Evolutionary conservation across 2,329 filamentous ascomycete species (phyloP).

Genomic region (Atkinsonella hypoxylon): DNA sequence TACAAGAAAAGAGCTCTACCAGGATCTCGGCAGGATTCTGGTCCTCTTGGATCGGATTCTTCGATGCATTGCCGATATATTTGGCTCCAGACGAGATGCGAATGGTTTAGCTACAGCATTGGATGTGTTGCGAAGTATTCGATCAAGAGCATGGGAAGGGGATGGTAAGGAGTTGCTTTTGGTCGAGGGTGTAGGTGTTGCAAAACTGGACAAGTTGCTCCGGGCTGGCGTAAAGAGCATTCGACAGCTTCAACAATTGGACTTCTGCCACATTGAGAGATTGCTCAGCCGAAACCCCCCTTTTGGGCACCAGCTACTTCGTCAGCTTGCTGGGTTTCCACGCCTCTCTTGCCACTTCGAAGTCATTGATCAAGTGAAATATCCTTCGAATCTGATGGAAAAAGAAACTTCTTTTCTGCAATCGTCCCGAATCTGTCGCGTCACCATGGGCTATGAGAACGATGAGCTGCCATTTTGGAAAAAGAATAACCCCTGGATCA

Average conservation of each 20-base stretch:
- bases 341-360: conserved; percentile 30
- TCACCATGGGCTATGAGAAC: conserved; percentile 62
- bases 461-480: conserved; percentile 48
- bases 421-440: conserved; percentile 37
- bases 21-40: conserved; percentile 21
- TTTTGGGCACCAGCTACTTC: conserved; percentile 60
- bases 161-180: conserved; percentile 73
- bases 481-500: conserved; percentile 53
- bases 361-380: conserved; percentile 13
- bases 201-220: conserved; percentile 61
- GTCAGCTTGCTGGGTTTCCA: conserved; percentile 59
- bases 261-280: conserved; percentile 64
- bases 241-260: conserved; percentile 52
- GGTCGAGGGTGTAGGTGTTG: conserved; percentile 64
- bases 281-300: conserved; percentile 70
- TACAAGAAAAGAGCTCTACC: conserved; percentile 21
- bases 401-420: conserved; percentile 1
- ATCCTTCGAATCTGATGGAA: background rate
- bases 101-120: conserved; percentile 56
- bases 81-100: conserved; percentile 42
- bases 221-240: conserved; percentile 60
- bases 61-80: conserved; percentile 26
- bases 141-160: conserved; percentile 70
- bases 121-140: conserved; percentile 65
- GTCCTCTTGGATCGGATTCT: conserved; percentile 21